Percentiles rank a stretch among this genome's conserved stretches.
Evolutionary conservation across 2,329 filamentous ascomycete genomes (phyloP).

Genomic region (Clonostachys solani): DNA sequence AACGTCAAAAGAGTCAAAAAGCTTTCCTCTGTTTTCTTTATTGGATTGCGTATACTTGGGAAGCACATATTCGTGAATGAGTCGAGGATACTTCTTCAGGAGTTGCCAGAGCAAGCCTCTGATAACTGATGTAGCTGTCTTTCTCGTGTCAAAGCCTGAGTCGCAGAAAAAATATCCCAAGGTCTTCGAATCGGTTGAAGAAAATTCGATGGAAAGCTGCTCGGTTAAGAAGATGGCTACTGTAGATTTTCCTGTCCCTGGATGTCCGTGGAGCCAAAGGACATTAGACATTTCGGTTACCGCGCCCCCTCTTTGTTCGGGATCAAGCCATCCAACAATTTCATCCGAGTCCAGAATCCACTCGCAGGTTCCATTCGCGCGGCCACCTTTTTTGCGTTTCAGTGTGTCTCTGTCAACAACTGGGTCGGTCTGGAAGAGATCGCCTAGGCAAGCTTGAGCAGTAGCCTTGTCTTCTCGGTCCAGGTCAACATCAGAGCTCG

Average conservation of each 20-base stretch:
- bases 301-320: not conserved
- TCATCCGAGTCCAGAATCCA: slow-evolving; percentile 11
- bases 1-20: slow-evolving; percentile 13
- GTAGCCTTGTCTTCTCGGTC: too few species aligned
- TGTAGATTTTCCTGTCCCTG: slow-evolving; percentile 14
- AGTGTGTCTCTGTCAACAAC: slow-evolving; percentile 8
- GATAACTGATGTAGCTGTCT: slow-evolving; percentile 12
- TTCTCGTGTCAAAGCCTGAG: slow-evolving; percentile 10
- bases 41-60: too few species aligned
- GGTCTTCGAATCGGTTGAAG: slow-evolving; percentile 3
- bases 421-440: slow-evolving; percentile 12
- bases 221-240: slow-evolving; percentile 14
- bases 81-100: slow-evolving; percentile 8
- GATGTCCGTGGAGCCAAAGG: slow-evolving; percentile 11
- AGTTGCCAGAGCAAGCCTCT: slow-evolving; percentile 13
- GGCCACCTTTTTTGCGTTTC: slow-evolving; percentile 13
- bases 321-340: slow-evolving; percentile 9
- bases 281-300: slow-evolving; percentile 1
- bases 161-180: slow-evolving; percentile 16
- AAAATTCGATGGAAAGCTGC: slow-evolving; percentile 7
- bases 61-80: slow-evolving; percentile 9
- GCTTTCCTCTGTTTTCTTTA: slow-evolving; percentile 3
- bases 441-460: slow-evolving; percentile 5
- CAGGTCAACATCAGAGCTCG: too few species aligned
- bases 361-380: slow-evolving; percentile 9